A percentile compares a stretch with the other conserved stretches of the same genome.
phyloP scores from a whole-genome alignment of 495 filamentous ascomycete genomes.

The Neurospora sp. region DNA sequence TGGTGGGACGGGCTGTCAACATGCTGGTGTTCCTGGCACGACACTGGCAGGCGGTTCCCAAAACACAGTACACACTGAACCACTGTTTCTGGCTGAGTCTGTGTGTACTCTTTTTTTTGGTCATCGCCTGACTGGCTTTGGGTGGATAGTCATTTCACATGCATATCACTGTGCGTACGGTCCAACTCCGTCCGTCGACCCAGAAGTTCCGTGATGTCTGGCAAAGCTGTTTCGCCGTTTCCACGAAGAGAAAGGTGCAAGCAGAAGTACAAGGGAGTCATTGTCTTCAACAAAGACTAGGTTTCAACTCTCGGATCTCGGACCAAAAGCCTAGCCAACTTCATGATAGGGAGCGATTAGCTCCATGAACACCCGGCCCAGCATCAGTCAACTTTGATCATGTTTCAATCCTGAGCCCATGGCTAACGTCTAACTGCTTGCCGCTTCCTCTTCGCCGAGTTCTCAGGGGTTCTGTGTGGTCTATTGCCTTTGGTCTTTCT shows the following conservation, averaged over 20 bases:
- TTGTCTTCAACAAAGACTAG: not conserved
- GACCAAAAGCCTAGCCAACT: not conserved
- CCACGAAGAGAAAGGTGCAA: not conserved
- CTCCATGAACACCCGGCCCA: not conserved
- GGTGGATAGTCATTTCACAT: not conserved
- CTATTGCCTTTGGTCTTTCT: not conserved
- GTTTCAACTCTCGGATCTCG: not conserved
- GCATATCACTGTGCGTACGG: not conserved
- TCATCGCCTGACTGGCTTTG: not conserved
- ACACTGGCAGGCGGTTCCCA: not conserved
- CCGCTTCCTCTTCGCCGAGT: not conserved
- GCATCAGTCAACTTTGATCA: not conserved
- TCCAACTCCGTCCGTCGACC: not conserved
- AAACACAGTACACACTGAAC: no score
- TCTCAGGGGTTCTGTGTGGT: not conserved
- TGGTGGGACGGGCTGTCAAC: not conserved
- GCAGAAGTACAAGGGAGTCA: not conserved
- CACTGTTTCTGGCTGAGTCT: no score
- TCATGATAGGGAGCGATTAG: not conserved
- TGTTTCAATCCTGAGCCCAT: not conserved
- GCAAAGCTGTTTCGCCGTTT: not conserved
- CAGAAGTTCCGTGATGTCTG: not conserved
- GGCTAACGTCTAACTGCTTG: not conserved
- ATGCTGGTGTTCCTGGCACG: not conserved
- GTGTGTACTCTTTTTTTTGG: no score